Conservation (phyloP, 257 asterid genomes). For the Solanum piurae region DNA sequence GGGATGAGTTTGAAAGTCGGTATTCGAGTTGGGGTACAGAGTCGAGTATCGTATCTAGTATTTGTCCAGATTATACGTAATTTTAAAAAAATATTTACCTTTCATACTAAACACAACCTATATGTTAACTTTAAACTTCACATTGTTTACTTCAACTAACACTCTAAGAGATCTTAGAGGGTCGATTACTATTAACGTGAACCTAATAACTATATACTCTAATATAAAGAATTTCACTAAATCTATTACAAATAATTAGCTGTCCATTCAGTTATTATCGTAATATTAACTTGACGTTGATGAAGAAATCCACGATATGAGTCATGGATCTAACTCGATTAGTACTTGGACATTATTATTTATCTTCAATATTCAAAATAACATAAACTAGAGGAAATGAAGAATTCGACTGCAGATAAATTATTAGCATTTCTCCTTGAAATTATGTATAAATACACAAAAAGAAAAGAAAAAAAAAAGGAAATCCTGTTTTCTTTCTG, state of each 20-base stretch:
- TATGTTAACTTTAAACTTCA: not conserved
- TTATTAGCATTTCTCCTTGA: not conserved
- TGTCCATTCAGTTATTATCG: not conserved
- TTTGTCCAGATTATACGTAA: not conserved
- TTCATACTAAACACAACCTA: not conserved
- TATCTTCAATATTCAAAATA: not conserved
- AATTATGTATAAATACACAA: not conserved
- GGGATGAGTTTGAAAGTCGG: not conserved
- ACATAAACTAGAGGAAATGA: not conserved
- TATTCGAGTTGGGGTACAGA: too few relatives aligned
- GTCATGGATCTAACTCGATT: not conserved
- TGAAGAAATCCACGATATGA: not conserved
- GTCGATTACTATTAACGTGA: not conserved
- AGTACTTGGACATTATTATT: not conserved
- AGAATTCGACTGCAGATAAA: not conserved
- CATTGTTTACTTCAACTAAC: not conserved
- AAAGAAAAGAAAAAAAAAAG: not conserved
- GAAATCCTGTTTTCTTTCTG: not conserved
- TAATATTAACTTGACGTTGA: not conserved
- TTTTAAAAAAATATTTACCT: too few relatives aligned
- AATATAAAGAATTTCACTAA: not conserved
- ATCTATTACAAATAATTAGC: too few relatives aligned
- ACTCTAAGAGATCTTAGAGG: not conserved
- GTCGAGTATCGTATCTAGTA: fast-evolving
- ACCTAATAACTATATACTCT: not conserved